Evolutionary conservation across 2,329 filamentous ascomycete species (phyloP).

Genomic region (Pseudogymnoascus sp.): DNA sequence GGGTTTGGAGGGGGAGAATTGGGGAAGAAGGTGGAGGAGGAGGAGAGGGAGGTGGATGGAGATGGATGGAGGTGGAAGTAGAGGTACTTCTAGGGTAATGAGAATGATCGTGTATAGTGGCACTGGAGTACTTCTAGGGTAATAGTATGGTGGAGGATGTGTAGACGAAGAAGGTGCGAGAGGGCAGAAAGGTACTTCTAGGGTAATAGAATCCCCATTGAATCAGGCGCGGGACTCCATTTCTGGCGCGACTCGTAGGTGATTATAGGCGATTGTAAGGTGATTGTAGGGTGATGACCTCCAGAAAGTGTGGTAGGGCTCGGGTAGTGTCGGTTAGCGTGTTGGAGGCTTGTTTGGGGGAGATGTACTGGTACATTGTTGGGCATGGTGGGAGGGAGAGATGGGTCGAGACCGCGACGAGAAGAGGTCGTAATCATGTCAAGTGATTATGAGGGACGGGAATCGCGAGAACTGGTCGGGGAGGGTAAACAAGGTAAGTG

Average conservation of each 20-base stretch:
- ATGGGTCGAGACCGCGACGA: too few relatives aligned
- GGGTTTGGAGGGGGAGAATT: background rate
- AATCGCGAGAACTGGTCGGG: too few relatives aligned
- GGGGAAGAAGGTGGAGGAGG: background rate
- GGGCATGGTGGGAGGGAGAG: too few relatives aligned
- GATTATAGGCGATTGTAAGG: too few relatives aligned
- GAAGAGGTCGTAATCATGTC: too few relatives aligned
- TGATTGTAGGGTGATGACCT: too few relatives aligned
- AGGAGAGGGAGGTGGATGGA: too few relatives aligned
- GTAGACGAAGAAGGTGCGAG: background rate
- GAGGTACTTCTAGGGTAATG: background rate
- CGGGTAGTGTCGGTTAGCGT: background rate
- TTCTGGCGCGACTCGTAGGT: too few relatives aligned
- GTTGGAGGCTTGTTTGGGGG: background rate
- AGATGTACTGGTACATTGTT: background rate
- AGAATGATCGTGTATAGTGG: too few relatives aligned
- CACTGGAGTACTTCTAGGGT: background rate
- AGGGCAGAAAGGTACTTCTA: background rate
- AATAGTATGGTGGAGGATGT: too few relatives aligned
- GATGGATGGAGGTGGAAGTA: background rate
- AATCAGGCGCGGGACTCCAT: too few relatives aligned
- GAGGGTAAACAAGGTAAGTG: background rate
- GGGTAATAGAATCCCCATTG: background rate
- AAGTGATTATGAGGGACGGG: too few relatives aligned
- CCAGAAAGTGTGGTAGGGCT: background rate